phyloP scores from a whole-genome alignment of 2,329 filamentous ascomycete genomes.

The Cladosporium sphaerospermum region DNA sequence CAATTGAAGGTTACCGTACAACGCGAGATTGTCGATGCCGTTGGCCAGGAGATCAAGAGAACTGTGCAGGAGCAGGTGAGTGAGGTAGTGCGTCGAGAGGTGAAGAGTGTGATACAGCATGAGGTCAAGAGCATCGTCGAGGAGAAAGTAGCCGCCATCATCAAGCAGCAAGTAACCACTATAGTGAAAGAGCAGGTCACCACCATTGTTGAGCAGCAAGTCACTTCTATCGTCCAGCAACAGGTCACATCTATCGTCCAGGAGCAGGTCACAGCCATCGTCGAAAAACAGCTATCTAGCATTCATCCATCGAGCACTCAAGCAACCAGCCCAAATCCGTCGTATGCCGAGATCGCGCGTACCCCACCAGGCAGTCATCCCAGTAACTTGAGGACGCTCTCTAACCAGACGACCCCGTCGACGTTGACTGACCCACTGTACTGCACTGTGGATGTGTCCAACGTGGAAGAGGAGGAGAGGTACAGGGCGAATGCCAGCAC shows the following conservation, averaged over 20 bases:
- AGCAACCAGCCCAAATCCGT: neutral
- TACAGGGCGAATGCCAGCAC: neutral
- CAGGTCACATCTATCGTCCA: no score
- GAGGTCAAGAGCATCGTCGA: neutral
- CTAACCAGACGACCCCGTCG: slow-evolving; percentile 3
- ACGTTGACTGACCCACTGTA: slow-evolving; percentile 6
- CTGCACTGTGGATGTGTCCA: slow-evolving; percentile 10
- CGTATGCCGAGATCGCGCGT: slow-evolving; percentile 4
- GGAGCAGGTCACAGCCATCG: no score
- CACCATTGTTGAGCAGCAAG: neutral
- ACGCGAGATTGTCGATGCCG: neutral
- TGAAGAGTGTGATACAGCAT: neutral
- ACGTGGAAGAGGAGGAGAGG: slow-evolving; percentile 10
- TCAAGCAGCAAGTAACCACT: neutral
- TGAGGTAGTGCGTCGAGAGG: neutral
- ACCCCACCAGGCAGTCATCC: slow-evolving; percentile 7
- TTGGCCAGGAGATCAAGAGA: neutral
- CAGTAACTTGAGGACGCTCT: slow-evolving; percentile 1
- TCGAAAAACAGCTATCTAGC: neutral
- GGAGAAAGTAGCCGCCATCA: neutral
- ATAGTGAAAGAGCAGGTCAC: slow-evolving; percentile 1
- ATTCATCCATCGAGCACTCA: neutral
- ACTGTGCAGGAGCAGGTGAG: neutral
- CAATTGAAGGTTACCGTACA: neutral
- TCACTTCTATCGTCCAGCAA: slow-evolving; percentile 1